Evolutionary conservation across 2,329 filamentous ascomycete genomes (phyloP).

Genomic region (Nemania serpens): DNA sequence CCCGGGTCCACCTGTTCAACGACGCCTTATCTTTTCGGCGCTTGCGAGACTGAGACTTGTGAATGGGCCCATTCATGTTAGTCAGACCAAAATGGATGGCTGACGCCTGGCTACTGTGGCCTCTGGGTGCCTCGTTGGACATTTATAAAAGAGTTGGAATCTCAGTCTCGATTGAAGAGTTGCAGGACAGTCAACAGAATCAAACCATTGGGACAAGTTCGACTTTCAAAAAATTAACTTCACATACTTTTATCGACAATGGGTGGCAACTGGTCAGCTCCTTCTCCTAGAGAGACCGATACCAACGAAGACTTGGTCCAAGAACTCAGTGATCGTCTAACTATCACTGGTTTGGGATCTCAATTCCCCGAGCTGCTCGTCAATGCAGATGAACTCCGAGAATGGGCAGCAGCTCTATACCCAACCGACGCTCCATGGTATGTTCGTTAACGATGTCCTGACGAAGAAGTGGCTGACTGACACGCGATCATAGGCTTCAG

Average conservation of each 20-base stretch:
- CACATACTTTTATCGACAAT: conserved; percentile 10
- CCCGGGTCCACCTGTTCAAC: conserved; percentile 4
- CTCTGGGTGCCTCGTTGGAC: not conserved
- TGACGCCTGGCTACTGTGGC: not conserved
- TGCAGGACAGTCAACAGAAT: not conserved
- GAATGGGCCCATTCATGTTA: conserved; percentile 6
- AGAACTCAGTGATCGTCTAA: conserved; percentile 20
- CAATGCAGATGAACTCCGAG: conserved; percentile 1
- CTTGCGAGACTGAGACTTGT: conserved; percentile 8
- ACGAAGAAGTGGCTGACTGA: conserved; percentile 10
- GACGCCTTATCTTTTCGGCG: conserved; percentile 4
- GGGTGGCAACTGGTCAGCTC: conserved; percentile 22
- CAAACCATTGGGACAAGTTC: not conserved
- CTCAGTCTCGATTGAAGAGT: not conserved
- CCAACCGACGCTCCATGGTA: conserved; percentile 23
- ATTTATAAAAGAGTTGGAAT: conserved; percentile 11
- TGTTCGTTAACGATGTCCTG: not conserved
- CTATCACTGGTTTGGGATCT: conserved; percentile 24
- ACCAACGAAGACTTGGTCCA: not conserved
- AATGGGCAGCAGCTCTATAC: conserved; percentile 23
- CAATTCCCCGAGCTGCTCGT: conserved; percentile 21
- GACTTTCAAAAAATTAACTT: not conserved
- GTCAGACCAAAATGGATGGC: conserved; percentile 6
- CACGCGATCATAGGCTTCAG: conserved; percentile 7
- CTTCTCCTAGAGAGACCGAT: not conserved